A percentile compares a stretch with the other conserved stretches of the same genome.
These are phyloP conservation scores for Cicer arietinum DNA, from an alignment of 306 rosid genomes.

Conservation along the genomic window DNA sequence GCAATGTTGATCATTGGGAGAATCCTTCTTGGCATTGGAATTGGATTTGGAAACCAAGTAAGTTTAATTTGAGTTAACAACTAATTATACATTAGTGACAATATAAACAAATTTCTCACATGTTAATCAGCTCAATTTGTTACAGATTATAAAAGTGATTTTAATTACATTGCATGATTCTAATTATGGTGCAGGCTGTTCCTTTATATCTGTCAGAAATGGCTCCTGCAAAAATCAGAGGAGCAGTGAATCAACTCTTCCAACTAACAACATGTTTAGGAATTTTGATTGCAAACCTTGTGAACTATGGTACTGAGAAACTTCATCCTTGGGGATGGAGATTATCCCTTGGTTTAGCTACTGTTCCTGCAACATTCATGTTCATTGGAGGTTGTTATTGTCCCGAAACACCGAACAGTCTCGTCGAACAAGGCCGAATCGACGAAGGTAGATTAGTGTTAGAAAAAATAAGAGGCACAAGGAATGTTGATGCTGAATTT, in stretches of 20 bases:
- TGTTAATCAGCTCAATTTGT: not conserved
- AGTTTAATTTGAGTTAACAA: slow-evolving; percentile 21
- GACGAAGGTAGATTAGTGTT: slow-evolving; percentile 67
- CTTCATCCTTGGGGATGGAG: slow-evolving; percentile 83
- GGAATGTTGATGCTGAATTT: slow-evolving; percentile 77
- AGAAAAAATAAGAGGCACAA: slow-evolving; percentile 68
- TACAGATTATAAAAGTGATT: no score
- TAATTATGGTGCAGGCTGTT: slow-evolving; percentile 65
- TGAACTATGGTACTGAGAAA: slow-evolving; percentile 65
- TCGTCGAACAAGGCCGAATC: slow-evolving; percentile 71
- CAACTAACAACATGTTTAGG: slow-evolving; percentile 70
- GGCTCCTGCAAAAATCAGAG: slow-evolving; percentile 80
- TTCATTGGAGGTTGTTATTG: slow-evolving; percentile 72
- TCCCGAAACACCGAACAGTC: slow-evolving; percentile 90
- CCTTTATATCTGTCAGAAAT: slow-evolving; percentile 92
- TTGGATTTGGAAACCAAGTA: slow-evolving; percentile 91
- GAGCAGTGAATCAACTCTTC: slow-evolving; percentile 79
- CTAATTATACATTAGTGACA: not conserved
- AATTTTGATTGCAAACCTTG: slow-evolving; percentile 59
- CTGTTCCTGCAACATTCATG: slow-evolving; percentile 77
- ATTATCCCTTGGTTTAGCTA: slow-evolving; percentile 80
- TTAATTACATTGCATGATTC: not conserved
- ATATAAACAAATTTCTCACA: no score
- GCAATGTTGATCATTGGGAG: slow-evolving; percentile 73
- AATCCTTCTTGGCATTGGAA: slow-evolving; percentile 69